Base-by-base conservation (phyloP, 805 yeast species). In the Nakazawaea ambrosiae region DNA sequence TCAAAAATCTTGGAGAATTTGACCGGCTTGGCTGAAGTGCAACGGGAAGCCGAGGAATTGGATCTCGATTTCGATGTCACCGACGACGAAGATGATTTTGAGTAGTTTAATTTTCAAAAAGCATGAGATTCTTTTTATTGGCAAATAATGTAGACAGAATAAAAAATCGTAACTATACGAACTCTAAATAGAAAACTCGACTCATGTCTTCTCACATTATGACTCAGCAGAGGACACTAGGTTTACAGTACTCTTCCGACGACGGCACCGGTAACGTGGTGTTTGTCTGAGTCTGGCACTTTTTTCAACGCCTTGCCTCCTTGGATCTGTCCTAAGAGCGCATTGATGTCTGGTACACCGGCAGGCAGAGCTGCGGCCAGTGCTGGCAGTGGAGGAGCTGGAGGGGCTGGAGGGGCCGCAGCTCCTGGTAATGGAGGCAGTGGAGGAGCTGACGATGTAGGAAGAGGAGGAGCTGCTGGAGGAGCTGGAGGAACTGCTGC, bases 21-120 rank as follows among this genome's bases (percentile, higher is more conserved):
- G 4, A 78, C 94, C 46, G 98, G 98, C 0, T 67, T 92, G 37
- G 69, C 76, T 1, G 67, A 75, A 33, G 76, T 90, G 1, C 95
- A 87, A 46, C 59, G 70, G 31, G 75, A 73, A 35, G 89, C 90
- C 0, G 94, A 83, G 41, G 48, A 62, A 44, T 70, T 74, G 1
- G 64, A 63, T 1, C 27, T 61, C 35, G 53, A 50, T 10, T 45
- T 63, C 25, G 62, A 70, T 29, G 65, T 68, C 12, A 41, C 44
- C 6, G 42, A 45, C 11, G 70, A 65, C 34, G 61, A 63, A 39
- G 65, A 58, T 25, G 53, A 43, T n/a, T 43, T 35, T 28, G 31
- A 17, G 26, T 40, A 31, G 19, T 7, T 22, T 7, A n/a, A n/a
- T n/a, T n/a, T n/a, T n/a, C n/a, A n/a, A n/a, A n/a, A n/a, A n/a